Conservation (phyloP, 2,329 filamentous ascomycete species). For the Colletotrichum musae region DNA sequence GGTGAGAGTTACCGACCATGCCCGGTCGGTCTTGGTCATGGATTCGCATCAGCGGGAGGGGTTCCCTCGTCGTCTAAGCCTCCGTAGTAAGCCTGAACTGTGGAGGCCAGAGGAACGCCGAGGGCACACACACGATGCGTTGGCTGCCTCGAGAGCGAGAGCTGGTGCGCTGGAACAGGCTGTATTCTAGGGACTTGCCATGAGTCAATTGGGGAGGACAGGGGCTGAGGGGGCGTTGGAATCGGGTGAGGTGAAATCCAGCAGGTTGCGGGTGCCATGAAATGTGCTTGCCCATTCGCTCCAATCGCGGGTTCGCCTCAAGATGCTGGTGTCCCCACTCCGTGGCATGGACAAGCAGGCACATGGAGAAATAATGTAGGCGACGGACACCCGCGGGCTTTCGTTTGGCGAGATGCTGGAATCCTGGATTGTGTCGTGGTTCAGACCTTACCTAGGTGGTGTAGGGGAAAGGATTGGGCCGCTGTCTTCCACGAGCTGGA, state of each 20-base stretch:
- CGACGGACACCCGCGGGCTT: neutral
- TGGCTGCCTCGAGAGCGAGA: neutral
- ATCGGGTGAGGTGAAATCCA: slow-evolving; percentile 17
- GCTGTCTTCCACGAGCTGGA: neutral
- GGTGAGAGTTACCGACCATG: slow-evolving; percentile 11
- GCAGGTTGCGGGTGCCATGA: neutral
- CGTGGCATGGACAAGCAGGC: slow-evolving; percentile 1
- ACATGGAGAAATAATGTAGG: too few species aligned
- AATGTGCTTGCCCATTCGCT: slow-evolving; percentile 7
- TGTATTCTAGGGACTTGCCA: too few species aligned
- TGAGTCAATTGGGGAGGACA: neutral
- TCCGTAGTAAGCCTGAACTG: too few species aligned
- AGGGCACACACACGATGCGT: slow-evolving; percentile 9
- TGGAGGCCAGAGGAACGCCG: slow-evolving; percentile 3
- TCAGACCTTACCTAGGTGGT: too few species aligned
- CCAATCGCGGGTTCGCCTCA: slow-evolving; percentile 40
- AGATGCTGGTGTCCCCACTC: slow-evolving; percentile 16
- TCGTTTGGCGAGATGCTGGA: slow-evolving; percentile 18
- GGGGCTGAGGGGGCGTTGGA: slow-evolving; percentile 27
- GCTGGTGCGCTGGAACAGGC: too few species aligned
- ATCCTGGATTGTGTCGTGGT: slow-evolving; percentile 1
- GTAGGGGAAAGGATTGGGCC: slow-evolving; percentile 4
- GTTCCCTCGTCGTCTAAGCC: too few species aligned
- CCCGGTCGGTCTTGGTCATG: neutral
- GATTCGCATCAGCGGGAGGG: neutral